Base-by-base conservation (phyloP, 1,284 basidiomycete species). In the Fomitopsis betulina region DNA sequence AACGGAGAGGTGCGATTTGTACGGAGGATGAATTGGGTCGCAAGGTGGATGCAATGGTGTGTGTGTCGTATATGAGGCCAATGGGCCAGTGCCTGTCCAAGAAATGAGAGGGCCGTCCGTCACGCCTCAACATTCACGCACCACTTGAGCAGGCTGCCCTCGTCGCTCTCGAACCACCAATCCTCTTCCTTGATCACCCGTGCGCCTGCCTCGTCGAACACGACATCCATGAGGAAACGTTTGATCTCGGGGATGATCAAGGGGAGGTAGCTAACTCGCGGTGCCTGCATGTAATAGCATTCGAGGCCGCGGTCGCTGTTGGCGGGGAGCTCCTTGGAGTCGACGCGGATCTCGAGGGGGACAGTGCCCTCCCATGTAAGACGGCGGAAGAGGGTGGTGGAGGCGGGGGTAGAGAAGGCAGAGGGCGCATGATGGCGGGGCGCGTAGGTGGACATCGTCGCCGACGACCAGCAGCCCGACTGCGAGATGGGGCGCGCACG, bases 121-220 rank as follows among this genome's bases (percentile, higher is more conserved):
- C 49, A 37, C 40, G 35, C 30, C 32, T 12, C 17, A 40, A 33
- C 55, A 19, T 17, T 43, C 43, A 76, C 86, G 62, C 61, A 94
- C 94, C 93, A 96, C 75, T 91, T 92, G 69, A 91, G 81, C 63
- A 86, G 73, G 30, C 77, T 82, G 52, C 85, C 87, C 60, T 84
- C 86, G 62, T 87, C 87, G 60, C 85, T 86, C 72, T 96, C 93
- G 71, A 98, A 96, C 95, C 95, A 97, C 89, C 95, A 93, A 52
- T 94, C 89, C 59, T 91, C 87, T 64, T 94, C 91, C 68, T 89
- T 90, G 60, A 93, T 73, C 12, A 79, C 65, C 57, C 83, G 84
- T 4, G 85, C 83, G 23, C 87, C 86, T 35, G 83, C 79, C 65
- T 94, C 91, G 68, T 96, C 93, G 66, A 97, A 88, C 5, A 93